These are phyloP conservation scores for Graphiopsis chlorocephala DNA, from an alignment of 2,329 filamentous ascomycete species.

Conservation along the genomic window DNA sequence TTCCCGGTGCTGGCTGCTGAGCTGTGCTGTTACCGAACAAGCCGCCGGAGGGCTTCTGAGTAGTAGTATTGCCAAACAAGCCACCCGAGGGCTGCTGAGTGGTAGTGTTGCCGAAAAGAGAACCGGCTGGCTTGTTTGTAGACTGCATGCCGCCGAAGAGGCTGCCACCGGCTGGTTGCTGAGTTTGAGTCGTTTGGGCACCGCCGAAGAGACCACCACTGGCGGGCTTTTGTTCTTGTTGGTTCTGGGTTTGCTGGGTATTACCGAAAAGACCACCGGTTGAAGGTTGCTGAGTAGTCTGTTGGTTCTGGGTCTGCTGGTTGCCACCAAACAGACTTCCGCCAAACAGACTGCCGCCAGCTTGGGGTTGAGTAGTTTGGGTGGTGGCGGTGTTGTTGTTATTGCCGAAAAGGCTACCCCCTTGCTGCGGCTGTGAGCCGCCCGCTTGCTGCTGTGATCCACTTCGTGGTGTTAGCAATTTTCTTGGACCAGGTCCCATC, in stretches of 20 bases:
- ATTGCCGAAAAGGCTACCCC: constrained; percentile 28
- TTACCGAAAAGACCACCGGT: constrained; percentile 37
- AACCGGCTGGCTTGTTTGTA: constrained; percentile 14
- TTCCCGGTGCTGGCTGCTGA: constrained; percentile 10
- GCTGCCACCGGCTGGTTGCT: constrained; percentile 18
- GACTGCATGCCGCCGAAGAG: constrained; percentile 21
- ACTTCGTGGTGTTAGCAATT: constrained; percentile 10
- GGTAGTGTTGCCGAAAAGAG: neutral
- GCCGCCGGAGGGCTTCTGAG: constrained; percentile 18
- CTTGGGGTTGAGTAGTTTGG: constrained; percentile 26
- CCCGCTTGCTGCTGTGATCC: constrained; percentile 20
- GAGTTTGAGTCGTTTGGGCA: constrained; percentile 2
- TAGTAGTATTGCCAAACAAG: constrained; percentile 30
- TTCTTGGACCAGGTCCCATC: constrained; percentile 7
- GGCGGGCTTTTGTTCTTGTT: constrained; percentile 24
- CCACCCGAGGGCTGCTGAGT: neutral
- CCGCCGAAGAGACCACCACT: constrained; percentile 20
- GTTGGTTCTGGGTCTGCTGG: neutral
- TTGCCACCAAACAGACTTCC: constrained; percentile 31
- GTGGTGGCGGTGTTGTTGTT: constrained; percentile 17
- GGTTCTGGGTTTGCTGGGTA: constrained; percentile 28
- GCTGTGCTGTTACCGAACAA: constrained; percentile 14
- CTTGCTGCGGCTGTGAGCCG: constrained; percentile 21
- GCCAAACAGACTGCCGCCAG: constrained; percentile 32
- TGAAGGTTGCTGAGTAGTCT: constrained; percentile 5